Percentiles rank a stretch among this genome's conserved stretches.
Evolutionary conservation across 805 yeast genomes (phyloP).

Genomic region (Candida ulmi): DNA sequence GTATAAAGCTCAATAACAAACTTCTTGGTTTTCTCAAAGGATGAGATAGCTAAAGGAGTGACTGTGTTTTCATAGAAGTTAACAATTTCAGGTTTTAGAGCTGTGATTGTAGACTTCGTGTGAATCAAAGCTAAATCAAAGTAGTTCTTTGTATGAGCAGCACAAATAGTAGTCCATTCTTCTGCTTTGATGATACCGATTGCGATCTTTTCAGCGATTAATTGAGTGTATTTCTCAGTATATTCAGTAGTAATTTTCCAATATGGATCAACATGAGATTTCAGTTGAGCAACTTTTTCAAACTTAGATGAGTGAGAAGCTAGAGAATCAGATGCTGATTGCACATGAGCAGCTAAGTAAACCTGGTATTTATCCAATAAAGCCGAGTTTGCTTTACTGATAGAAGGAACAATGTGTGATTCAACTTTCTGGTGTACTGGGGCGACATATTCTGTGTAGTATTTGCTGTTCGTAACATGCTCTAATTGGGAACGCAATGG

Average conservation of each 20-base stretch:
- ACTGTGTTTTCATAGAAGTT: too few species aligned
- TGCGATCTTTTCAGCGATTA: neutral
- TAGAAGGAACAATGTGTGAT: conserved; percentile 11
- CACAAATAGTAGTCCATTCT: too few species aligned
- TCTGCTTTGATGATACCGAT: too few species aligned
- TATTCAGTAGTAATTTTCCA: too few species aligned
- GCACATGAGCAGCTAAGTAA: conserved; percentile 10
- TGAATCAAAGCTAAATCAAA: too few species aligned
- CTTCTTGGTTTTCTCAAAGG: too few species aligned
- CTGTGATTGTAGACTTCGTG: too few species aligned
- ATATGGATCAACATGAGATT: neutral
- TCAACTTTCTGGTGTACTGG: conserved; percentile 11
- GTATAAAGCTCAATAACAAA: too few species aligned
- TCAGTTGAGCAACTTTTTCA: neutral
- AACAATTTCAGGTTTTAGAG: too few species aligned
- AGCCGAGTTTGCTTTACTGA: neutral
- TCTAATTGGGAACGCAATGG: conserved; percentile 16
- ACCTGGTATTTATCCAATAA: conserved; percentile 9
- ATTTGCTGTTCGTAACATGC: conserved; percentile 5
- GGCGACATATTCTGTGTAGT: conserved; percentile 16
- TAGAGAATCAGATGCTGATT: conserved; percentile 1
- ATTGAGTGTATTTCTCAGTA: neutral
- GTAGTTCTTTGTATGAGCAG: too few species aligned
- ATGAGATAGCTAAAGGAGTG: too few species aligned
- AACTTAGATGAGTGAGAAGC: conserved; percentile 6